These are phyloP conservation scores for Daphne laureola DNA, from an alignment of 441 rosid species.

Conservation along the genomic window DNA sequence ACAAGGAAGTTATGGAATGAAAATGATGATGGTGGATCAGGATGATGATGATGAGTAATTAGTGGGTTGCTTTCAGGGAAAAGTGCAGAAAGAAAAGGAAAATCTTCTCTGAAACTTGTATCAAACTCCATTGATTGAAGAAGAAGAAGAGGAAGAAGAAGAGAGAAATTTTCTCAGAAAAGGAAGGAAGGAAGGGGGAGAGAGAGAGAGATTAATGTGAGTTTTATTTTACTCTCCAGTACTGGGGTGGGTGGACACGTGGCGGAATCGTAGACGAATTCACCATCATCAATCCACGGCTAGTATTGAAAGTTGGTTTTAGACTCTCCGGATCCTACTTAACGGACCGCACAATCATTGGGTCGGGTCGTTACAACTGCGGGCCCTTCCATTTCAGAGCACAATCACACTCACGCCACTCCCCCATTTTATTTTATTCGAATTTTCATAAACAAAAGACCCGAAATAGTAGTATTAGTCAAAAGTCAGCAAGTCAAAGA, in stretches of 20 bases:
- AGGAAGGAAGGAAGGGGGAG: constrained; percentile 27
- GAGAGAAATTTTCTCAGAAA: constrained; percentile 13
- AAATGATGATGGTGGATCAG: constrained; percentile 11
- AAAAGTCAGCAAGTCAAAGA: too few species aligned
- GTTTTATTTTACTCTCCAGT: too few species aligned
- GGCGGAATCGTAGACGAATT: constrained; percentile 15
- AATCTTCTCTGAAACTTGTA: constrained; percentile 29
- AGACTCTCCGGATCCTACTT: constrained; percentile 20
- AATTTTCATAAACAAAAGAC: too few species aligned
- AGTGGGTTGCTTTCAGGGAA: constrained; percentile 17
- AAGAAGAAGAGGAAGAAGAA: constrained; percentile 2
- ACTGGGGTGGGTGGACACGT: constrained; percentile 14
- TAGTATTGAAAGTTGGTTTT: constrained; percentile 22
- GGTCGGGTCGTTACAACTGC: constrained; percentile 23
- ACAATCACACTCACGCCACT: too few species aligned
- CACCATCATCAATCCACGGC: too few species aligned
- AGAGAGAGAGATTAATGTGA: constrained; percentile 23
- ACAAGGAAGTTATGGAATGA: constrained; percentile 16
- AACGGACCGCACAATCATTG: constrained; percentile 17
- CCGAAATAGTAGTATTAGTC: too few species aligned
- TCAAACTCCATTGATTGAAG: constrained; percentile 33
- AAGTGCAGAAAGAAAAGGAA: constrained; percentile 27
- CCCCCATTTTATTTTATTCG: too few species aligned
- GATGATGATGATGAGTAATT: not conserved
- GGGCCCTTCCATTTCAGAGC: constrained; percentile 11